Evolutionary conservation across 2,329 filamentous ascomycete species (phyloP).

Genomic region (Botrytis cinerea): DNA sequence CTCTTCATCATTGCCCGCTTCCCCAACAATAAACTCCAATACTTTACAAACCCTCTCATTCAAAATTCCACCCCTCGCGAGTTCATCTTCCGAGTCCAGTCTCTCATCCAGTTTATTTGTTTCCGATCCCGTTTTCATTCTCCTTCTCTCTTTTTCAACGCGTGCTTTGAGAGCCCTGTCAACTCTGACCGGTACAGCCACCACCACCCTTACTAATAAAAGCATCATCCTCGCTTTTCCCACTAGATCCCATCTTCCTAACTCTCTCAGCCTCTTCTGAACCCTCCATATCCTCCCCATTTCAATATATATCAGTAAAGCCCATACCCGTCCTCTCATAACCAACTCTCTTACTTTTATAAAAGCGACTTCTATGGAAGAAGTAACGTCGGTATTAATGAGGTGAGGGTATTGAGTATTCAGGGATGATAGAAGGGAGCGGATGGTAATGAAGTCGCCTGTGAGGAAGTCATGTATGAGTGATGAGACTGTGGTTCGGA

Average conservation of each 20-base stretch:
- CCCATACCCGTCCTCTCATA: slow-evolving; percentile 45
- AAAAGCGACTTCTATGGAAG: slow-evolving; percentile 44
- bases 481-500: slow-evolving; percentile 43
- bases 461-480: slow-evolving; percentile 46
- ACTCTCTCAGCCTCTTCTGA: slow-evolving; percentile 43
- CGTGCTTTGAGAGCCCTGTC: slow-evolving; percentile 44
- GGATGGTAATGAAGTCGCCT: slow-evolving; percentile 45
- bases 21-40: slow-evolving; percentile 45
- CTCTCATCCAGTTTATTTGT: slow-evolving; percentile 38
- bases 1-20: slow-evolving; percentile 46
- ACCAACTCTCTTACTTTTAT: slow-evolving; percentile 44
- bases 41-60: slow-evolving; percentile 46
- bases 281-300: slow-evolving; percentile 45
- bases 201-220: slow-evolving; percentile 44
- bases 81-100: slow-evolving; percentile 32
- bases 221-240: slow-evolving; percentile 44
- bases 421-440: slow-evolving; percentile 42
- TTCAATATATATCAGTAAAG: slow-evolving; percentile 45
- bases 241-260: slow-evolving; percentile 45
- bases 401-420: slow-evolving; percentile 44
- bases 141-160: slow-evolving; percentile 44
- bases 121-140: slow-evolving; percentile 43
- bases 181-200: slow-evolving; percentile 46
- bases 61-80: slow-evolving; percentile 41
- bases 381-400: slow-evolving; percentile 43